phyloP scores from a whole-genome alignment of 805 yeast species.

The Starmera amethionina region DNA sequence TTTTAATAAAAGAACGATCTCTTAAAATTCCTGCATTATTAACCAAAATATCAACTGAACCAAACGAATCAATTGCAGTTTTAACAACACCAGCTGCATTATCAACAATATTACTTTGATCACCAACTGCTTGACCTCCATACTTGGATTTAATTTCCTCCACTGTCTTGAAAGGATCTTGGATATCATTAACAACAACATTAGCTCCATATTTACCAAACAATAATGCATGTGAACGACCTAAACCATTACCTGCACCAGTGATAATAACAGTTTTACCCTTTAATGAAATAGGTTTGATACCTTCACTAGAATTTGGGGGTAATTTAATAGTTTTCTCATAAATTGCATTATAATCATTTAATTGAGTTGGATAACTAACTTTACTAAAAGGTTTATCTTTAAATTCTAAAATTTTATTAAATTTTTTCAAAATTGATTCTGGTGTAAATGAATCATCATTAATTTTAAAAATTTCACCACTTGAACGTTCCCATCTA shows the following conservation, averaged over 20 bases:
- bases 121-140: conserved; percentile 70
- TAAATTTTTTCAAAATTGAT: conserved; percentile 60
- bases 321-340: conserved; percentile 42
- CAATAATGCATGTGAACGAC: conserved; percentile 77
- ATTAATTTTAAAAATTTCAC: conserved; percentile 66
- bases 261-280: conserved; percentile 86
- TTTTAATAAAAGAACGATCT: conserved; percentile 78
- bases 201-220: conserved; percentile 91
- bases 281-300: conserved; percentile 48
- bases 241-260: conserved; percentile 94
- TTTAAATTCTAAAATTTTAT: conserved; percentile 53
- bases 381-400: conserved; percentile 43
- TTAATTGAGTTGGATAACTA: conserved; percentile 62
- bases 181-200: conserved; percentile 87
- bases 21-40: conserved; percentile 94
- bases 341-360: conserved; percentile 59
- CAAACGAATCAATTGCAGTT: conserved; percentile 67
- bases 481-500: conserved; percentile 91
- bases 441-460: conserved; percentile 76
- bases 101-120: conserved; percentile 69
- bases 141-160: conserved; percentile 61
- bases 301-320: conserved; percentile 44
- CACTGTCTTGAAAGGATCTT: conserved; percentile 64
- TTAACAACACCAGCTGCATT: conserved; percentile 69
- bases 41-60: conserved; percentile 74